These are phyloP conservation scores for Zygoascus sp. DNA, from an alignment of 1,139 yeast species.

Conservation along the genomic window DNA sequence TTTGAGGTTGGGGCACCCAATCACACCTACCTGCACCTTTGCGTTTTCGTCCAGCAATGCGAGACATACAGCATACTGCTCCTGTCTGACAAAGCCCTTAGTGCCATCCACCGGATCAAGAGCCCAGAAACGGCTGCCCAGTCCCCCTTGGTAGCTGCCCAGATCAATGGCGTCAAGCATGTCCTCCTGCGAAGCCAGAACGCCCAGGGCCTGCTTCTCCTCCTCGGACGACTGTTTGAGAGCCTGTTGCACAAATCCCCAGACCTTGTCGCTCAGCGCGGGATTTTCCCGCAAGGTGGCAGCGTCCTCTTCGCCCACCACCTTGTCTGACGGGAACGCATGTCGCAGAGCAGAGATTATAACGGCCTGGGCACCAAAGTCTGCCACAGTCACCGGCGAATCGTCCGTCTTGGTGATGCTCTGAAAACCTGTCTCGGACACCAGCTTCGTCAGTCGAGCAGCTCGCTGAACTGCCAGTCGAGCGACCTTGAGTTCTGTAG, in stretches of 20 bases:
- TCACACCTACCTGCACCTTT: constrained; percentile 78
- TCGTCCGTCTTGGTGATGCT: constrained; percentile 76
- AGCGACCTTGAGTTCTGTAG: constrained; percentile 46
- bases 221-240: constrained; percentile 29
- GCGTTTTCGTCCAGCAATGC: constrained; percentile 79
- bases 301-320: constrained; percentile 95
- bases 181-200: constrained; percentile 43
- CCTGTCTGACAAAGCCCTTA: constrained; percentile 86
- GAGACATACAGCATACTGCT: constrained; percentile 89
- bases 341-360: constrained; percentile 75
- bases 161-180: constrained; percentile 66
- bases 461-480: constrained; percentile 90
- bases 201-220: constrained; percentile 28
- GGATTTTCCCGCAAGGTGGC: constrained; percentile 51
- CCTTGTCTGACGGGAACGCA: constrained; percentile 77
- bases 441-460: constrained; percentile 65
- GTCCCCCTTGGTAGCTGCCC: constrained; percentile 77
- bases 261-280: constrained; percentile 42
- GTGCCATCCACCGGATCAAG: constrained; percentile 98
- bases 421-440: constrained; percentile 46
- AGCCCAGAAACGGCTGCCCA: constrained; percentile 87
- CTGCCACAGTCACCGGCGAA: constrained; percentile 96
- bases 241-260: constrained; percentile 30
- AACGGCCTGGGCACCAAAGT: constrained; percentile 92
- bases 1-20: constrained; percentile 87